Evolutionary conservation across 148 eudicot species (phyloP).

Genomic region (Talinum fruticosum): DNA sequence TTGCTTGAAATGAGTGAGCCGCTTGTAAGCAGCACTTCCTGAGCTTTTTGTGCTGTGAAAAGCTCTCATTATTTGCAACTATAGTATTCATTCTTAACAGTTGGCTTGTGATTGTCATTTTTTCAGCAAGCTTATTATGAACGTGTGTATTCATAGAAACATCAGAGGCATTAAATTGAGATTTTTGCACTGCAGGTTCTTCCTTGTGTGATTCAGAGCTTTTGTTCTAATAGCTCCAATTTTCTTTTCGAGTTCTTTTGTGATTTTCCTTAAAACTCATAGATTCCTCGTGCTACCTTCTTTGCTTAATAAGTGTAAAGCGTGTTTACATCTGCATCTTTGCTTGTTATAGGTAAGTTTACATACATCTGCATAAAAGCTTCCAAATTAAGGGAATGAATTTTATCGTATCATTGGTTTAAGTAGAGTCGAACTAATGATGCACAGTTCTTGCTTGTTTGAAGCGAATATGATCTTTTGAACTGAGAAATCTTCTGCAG

Average conservation of each 20-base stretch:
- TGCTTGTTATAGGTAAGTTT: too few species aligned
- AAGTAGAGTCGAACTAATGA: too few species aligned
- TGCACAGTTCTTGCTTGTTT: too few species aligned
- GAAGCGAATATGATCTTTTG: too few species aligned
- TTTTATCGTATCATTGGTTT: too few species aligned
- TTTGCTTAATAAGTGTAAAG: neutral
- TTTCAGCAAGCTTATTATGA: neutral
- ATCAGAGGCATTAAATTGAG: neutral
- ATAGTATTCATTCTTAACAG: neutral
- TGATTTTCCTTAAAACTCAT: neutral
- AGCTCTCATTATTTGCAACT: neutral
- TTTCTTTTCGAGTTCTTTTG: neutral
- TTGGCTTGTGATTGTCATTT: conserved; percentile 7
- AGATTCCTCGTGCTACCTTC: neutral
- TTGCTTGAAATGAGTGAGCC: conserved; percentile 85
- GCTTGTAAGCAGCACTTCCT: conserved; percentile 26
- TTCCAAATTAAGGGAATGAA: too few species aligned
- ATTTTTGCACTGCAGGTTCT: neutral
- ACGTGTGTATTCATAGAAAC: neutral
- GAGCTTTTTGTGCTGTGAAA: neutral
- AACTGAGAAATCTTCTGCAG: neutral
- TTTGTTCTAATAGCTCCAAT: neutral
- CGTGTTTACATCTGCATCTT: too few species aligned
- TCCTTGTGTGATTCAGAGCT: neutral
- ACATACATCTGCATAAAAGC: too few species aligned